Evolutionary conservation across 768 basidiomycete species (phyloP), one percentile per base, ranked within the genome.

Genomic region (Pleurotus ostreatus): DNA sequence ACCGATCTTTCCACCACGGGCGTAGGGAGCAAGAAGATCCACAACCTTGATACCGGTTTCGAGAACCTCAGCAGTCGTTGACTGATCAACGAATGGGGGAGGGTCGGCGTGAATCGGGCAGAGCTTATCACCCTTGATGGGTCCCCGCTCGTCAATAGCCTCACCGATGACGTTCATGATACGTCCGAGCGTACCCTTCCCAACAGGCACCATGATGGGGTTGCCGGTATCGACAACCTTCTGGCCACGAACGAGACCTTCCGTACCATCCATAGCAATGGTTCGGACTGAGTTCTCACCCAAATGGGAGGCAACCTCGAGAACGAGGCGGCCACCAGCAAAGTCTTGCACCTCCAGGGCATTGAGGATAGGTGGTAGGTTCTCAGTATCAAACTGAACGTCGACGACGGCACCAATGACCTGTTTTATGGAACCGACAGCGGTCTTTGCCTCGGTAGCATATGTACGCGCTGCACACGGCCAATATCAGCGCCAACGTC

Each of bases 91-190:
- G 80, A 98, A 99, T 37, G 91, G 73, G 57, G 97, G 97, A 58
- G 97, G 94, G 60, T 99, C 95, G 64, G 94, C 92, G 77, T 99
- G 97, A 71, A 99, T 99, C 65, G 96, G 92, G 60, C 69, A 84
- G 60, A 87, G 78, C 77, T 91, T 94, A 75, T 88, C 93, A 70
- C 94, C 96, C 75, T 92, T 89, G 80, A 98, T 98, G 62, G 95
- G 95, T 58, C 97, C 97, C 78, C 97, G 94, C 74, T 98, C 95
- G 75, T 99, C 97, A 72, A 99, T 98, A 70, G 97, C 94, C 73
- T 98, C 95, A 67, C 97, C 97, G 77, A 99, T 98, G 76, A 99
- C 97, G 77, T 98, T 99, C 94, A 99, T 98, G 83, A 99, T 99
- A 69, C 97, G 94, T 49, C 97, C 97, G 58, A 99, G 88, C 56